A percentile compares a stretch with the other conserved stretches of the same genome.
Evolutionary conservation across 441 rosid genomes (phyloP).

Genomic region (Bruguiera hainesii): DNA sequence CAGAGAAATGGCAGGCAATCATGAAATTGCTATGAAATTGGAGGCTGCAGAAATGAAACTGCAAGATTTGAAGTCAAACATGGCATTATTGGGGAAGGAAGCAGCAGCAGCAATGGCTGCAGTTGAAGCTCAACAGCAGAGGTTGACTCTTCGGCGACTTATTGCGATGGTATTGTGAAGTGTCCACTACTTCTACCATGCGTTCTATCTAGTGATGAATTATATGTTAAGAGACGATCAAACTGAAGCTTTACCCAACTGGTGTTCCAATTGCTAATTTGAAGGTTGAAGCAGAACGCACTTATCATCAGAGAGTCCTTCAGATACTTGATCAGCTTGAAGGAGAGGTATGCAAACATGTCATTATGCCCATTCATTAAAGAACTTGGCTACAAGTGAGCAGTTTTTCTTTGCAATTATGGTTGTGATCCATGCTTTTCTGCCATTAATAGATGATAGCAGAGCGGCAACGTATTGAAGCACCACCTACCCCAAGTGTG

Average conservation of each 20-base stretch:
- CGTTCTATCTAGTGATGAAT: conserved; percentile 12
- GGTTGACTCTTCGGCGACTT: conserved; percentile 86
- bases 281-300: conserved; percentile 83
- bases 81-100: conserved; percentile 77
- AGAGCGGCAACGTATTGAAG: conserved; percentile 73
- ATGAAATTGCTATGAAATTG: conserved; percentile 63
- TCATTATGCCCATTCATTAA: conserved; percentile 6
- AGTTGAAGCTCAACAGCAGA: conserved; percentile 91
- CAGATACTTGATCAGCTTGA: conserved; percentile 81
- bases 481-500: conserved; percentile 48
- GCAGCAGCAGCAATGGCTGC: conserved; percentile 85
- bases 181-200: not conserved
- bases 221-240: not conserved
- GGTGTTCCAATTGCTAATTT: conserved; percentile 10
- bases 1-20: conserved; percentile 66
- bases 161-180: conserved; percentile 62
- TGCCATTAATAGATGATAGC: conserved; percentile 52
- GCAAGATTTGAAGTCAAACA: conserved; percentile 70
- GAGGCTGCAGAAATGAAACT: conserved; percentile 76
- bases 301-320: conserved; percentile 75
- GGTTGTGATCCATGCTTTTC: conserved; percentile 13
- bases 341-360: conserved; percentile 48
- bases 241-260: conserved; percentile 13
- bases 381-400: not conserved
- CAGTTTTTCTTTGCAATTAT: conserved; percentile 2